Percentiles rank a stretch among this genome's conserved stretches.
These are phyloP conservation scores for Botrytis medusae DNA, from an alignment of 2,329 filamentous ascomycete species.

Conservation along the genomic window DNA sequence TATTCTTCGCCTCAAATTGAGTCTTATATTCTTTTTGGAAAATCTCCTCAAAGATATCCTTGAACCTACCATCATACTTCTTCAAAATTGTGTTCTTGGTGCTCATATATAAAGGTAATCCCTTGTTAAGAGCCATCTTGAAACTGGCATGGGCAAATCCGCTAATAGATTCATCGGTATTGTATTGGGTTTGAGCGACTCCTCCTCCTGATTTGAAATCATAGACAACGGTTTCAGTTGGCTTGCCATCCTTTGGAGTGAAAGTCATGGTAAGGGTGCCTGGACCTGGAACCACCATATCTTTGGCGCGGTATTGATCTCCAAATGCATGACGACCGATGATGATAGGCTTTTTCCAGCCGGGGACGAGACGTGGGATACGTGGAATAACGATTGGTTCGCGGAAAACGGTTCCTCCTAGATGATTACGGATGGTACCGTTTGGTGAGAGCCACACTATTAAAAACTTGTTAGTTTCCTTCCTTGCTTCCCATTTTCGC, in stretches of 20 bases:
- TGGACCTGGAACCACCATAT: constrained; percentile 76
- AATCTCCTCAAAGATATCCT: constrained; percentile 98
- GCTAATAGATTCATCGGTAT: constrained; percentile 91
- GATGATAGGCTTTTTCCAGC: constrained; percentile 99
- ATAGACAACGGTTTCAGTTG: constrained; percentile 85
- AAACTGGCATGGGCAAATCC: constrained; percentile 96
- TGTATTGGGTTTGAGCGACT: constrained; percentile 95
- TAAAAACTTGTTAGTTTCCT: constrained; percentile 23
- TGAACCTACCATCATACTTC: constrained; percentile 97
- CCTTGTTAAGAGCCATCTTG: constrained; percentile 88
- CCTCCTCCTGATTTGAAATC: constrained; percentile 85
- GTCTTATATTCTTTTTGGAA: constrained; percentile 85
- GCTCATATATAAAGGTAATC: constrained; percentile 96
- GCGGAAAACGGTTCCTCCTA: constrained; percentile 96
- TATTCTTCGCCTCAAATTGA: constrained; percentile 84
- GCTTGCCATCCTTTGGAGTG: constrained; percentile 79
- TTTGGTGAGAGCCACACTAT: constrained; percentile 98
- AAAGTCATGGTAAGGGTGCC: constrained; percentile 94
- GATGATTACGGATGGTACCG: constrained; percentile 74
- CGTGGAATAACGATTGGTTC: constrained; percentile 96
- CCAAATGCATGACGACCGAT: constrained; percentile 98
- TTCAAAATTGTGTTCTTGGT: constrained; percentile 99
- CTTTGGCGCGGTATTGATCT: constrained; percentile 97
- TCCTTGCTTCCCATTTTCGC: neutral
- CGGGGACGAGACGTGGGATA: constrained; percentile 89